Conservation (phyloP, 2,329 filamentous ascomycete species). For the Sporothrix euskadiensis region DNA sequence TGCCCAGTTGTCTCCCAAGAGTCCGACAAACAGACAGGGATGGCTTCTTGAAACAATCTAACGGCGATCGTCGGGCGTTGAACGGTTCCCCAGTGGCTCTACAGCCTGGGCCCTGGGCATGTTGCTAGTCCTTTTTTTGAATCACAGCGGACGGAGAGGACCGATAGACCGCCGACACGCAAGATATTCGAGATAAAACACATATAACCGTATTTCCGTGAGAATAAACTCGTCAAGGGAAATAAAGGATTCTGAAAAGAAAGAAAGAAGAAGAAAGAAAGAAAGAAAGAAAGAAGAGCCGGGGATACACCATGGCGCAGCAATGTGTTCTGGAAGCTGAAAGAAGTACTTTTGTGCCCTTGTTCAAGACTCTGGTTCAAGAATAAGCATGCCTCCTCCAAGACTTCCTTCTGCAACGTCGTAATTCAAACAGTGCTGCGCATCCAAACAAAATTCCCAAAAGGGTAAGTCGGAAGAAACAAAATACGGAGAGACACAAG, state of each 20-base stretch:
- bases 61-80: neutral
- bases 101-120: neutral
- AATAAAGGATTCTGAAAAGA: neutral
- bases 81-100: neutral
- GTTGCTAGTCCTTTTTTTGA: neutral
- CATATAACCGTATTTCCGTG: neutral
- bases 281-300: neutral
- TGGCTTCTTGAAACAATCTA: slow-evolving; percentile 7
- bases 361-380: neutral
- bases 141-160: neutral
- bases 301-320: neutral
- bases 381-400: neutral
- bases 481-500: neutral
- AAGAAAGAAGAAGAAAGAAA: neutral
- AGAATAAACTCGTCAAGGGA: neutral
- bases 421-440: neutral
- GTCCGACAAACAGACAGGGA: neutral
- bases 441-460: neutral
- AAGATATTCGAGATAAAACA: too few species aligned
- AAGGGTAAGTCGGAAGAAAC: neutral
- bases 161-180: neutral
- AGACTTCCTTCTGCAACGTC: slow-evolving; percentile 3
- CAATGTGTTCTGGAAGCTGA: neutral
- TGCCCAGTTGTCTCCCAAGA: neutral
- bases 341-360: neutral